Evolutionary conservation across 176 grass and related monocot genomes (phyloP), one percentile per base, ranked within the genome.

Genomic region (Musa beccarii): DNA sequence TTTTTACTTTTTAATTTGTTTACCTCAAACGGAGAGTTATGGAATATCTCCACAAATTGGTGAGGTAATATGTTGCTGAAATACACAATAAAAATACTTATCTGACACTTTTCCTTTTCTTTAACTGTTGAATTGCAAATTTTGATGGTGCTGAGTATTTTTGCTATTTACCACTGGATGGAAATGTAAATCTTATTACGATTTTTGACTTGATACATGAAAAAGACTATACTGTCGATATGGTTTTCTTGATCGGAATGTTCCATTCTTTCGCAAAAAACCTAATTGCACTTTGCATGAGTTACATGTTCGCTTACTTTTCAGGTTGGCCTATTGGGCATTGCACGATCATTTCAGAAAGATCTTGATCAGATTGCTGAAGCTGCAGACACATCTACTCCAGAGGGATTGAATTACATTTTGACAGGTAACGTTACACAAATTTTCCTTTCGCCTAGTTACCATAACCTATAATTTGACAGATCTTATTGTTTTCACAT

Each of bases 281-380:
- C 16, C 15, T 11, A 66, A 53, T 25, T 66, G 21, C 6, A 3
- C 2, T 52, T 87, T 59, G 63, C 76, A 43, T 43, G 34, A 43
- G 34, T 43, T 43, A 6, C 34, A 43, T n/a, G 19, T 9, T 89
- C 50, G 6, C 68, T 63, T 12, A 81, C 20, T 73, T 87, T 75
- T 13, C 75, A 99, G 95, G 95, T 99, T 87, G 95, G 95, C 13
- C 89, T 99, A 59, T 79, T 99, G 77, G 95, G 95, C 19, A 84
- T 99, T 86, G 95, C 95, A 75, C 80, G 95, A 19, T 92, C 95
- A 70, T 89, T 99, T 84, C 95, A 99, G 71, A 94, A 83, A 78
- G 95, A 99, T 69, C 95, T 99, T 87, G 90, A 99, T 79, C 80
- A 86, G 76, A 89, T 99, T 80, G 95, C 95, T 34, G 91, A 92